These are phyloP conservation scores for Plasmodium falciparum DNA, from an alignment of 169 alveolate genomes.

Conservation along the genomic window DNA sequence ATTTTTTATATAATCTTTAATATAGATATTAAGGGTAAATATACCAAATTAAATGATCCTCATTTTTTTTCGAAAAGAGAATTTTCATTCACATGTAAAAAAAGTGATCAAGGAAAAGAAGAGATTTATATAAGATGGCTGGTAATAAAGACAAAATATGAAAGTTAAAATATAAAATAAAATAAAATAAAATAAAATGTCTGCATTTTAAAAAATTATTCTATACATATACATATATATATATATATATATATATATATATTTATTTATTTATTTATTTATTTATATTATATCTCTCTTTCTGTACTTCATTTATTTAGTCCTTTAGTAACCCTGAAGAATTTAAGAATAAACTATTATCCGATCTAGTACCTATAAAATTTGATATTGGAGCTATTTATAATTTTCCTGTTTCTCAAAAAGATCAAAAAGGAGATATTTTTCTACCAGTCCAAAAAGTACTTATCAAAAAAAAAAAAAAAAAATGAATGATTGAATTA, in stretches of 20 bases:
- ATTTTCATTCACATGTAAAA: constrained; percentile 74
- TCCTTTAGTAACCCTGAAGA: constrained; percentile 60
- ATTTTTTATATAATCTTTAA: not conserved
- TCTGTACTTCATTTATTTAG: constrained; percentile 1
- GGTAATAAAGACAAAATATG: constrained; percentile 19
- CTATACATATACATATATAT: not conserved
- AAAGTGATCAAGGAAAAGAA: constrained; percentile 62
- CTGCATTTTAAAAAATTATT: not conserved
- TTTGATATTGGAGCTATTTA: constrained; percentile 97
- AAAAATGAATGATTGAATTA: too few species aligned
- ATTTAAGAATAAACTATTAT: constrained; percentile 45
- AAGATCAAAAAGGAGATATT: constrained; percentile 81
- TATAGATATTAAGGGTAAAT: constrained; percentile 50
- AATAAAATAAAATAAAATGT: not conserved
- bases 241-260: too few species aligned
- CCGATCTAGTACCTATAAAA: constrained; percentile 78
- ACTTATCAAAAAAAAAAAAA: not conserved
- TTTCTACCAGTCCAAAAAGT: constrained; percentile 83
- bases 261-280: too few species aligned
- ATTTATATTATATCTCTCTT: not conserved
- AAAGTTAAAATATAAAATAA: constrained; percentile 6
- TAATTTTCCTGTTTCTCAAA: constrained; percentile 88
- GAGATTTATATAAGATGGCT: constrained; percentile 71
- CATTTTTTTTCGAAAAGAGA: constrained; percentile 60
- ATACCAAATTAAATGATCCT: constrained; percentile 49